Conservation (phyloP, 78 protist genomes). For the Cavenderia fasciculata region DNA sequence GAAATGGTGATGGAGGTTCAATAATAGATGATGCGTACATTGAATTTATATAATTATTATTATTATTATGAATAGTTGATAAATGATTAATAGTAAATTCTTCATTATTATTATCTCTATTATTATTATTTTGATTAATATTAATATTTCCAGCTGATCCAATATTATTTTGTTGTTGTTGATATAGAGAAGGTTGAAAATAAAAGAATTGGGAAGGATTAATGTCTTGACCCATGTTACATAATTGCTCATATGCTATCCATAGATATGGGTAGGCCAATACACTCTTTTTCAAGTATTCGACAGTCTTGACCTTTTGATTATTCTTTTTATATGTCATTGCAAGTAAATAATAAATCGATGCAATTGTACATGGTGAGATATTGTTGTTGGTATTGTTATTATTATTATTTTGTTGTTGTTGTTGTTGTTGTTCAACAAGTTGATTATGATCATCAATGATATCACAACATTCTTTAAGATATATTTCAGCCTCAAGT, state of each 20-base stretch:
- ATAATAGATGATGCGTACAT: no score
- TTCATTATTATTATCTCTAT: not conserved
- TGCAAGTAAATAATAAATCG: slow-evolving; percentile 32
- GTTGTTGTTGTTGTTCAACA: not conserved
- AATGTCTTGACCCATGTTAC: slow-evolving; percentile 29
- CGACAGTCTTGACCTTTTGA: slow-evolving; percentile 31
- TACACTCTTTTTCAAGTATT: slow-evolving; percentile 13
- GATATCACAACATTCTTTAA: slow-evolving; percentile 9
- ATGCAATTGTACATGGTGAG: slow-evolving; percentile 13
- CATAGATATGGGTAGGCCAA: slow-evolving; percentile 40
- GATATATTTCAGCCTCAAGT: slow-evolving; percentile 18
- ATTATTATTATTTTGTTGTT: not conserved
- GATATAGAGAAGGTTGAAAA: not conserved
- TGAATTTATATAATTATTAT: no score
- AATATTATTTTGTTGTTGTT: slow-evolving; percentile 7
- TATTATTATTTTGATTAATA: slow-evolving; percentile 1
- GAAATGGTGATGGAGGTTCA: no score
- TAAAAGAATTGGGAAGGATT: not conserved
- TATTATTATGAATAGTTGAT: no score
- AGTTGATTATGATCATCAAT: not conserved
- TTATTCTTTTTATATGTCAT: slow-evolving; percentile 5
- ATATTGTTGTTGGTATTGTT: not conserved
- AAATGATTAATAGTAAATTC: not conserved
- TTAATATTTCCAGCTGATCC: not conserved
- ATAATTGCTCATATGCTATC: slow-evolving; percentile 62